phyloP scores from a whole-genome alignment of 2,329 filamentous ascomycete species.

The Zymoseptoria tritici region DNA sequence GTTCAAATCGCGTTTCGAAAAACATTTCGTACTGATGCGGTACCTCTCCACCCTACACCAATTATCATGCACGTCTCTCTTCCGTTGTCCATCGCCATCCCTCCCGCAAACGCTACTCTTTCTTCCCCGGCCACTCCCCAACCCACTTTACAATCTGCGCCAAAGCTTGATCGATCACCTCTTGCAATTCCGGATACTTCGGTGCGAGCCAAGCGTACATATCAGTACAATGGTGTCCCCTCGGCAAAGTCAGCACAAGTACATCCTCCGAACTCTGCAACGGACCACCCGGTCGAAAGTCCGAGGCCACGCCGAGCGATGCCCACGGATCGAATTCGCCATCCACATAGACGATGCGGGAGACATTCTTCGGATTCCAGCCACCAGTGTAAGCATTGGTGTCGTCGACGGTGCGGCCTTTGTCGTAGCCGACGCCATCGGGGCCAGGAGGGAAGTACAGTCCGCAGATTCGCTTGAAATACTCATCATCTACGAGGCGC shows the following conservation, averaged over 20 bases:
- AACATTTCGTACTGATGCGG: too few species aligned
- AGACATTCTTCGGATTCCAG: slow-evolving; percentile 49
- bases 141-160: slow-evolving; percentile 26
- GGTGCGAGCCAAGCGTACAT: slow-evolving; percentile 33
- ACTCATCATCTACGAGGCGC: slow-evolving; percentile 43
- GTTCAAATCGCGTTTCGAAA: too few species aligned
- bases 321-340: slow-evolving; percentile 56
- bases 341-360: slow-evolving; percentile 52
- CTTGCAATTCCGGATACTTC: slow-evolving; percentile 36
- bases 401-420: slow-evolving; percentile 41
- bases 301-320: slow-evolving; percentile 46
- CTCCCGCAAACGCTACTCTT: background rate
- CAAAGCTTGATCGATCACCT: slow-evolving; percentile 45
- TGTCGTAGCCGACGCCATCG: slow-evolving; percentile 42
- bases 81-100: too few species aligned
- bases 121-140: slow-evolving; percentile 47
- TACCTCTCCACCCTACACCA: too few species aligned
- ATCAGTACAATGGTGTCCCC: slow-evolving; percentile 51
- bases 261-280: slow-evolving; percentile 39
- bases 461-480: slow-evolving; percentile 49
- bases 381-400: slow-evolving; percentile 50
- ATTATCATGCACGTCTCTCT: too few species aligned
- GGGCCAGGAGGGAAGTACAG: slow-evolving; percentile 47
- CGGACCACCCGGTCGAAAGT: slow-evolving; percentile 49
- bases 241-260: slow-evolving; percentile 48